Conservation (phyloP, 2,329 filamentous ascomycete genomes). For the Falciphora oryzae region DNA sequence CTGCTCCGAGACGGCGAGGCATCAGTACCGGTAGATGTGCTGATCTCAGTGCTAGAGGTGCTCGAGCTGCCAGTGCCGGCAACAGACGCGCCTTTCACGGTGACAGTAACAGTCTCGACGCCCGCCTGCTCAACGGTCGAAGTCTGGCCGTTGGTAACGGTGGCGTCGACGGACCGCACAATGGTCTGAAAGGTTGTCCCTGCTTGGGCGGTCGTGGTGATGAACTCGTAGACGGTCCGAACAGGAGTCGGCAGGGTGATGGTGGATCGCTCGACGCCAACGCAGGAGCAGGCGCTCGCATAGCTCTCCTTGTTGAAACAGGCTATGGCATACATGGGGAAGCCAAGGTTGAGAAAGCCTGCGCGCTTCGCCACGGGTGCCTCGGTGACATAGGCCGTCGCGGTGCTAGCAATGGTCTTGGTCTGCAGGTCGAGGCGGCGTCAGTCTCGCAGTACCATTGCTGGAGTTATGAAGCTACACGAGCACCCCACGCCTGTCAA, state of each 20-base stretch:
- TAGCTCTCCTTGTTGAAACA: background rate
- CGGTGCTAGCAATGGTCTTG: slow-evolving; percentile 3
- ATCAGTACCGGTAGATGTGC: too few species aligned
- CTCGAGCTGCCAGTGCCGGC: too few species aligned
- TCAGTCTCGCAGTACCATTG: too few species aligned
- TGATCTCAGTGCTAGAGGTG: too few species aligned
- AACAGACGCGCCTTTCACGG: too few species aligned
- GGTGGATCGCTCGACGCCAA: background rate
- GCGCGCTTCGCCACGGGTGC: background rate
- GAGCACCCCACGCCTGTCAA: too few species aligned
- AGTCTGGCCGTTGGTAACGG: background rate
- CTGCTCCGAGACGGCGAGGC: too few species aligned
- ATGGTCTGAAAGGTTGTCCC: background rate
- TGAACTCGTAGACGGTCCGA: background rate
- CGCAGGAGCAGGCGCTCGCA: slow-evolving; percentile 5
- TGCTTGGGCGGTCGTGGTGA: background rate
- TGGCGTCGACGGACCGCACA: background rate
- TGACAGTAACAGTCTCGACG: background rate
- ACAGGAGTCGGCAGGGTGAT: background rate
- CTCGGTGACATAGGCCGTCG: background rate
- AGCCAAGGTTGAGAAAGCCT: background rate
- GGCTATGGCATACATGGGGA: slow-evolving; percentile 1
- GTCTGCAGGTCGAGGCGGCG: background rate
- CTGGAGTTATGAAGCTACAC: too few species aligned
- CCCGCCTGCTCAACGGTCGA: background rate